Conservation (phyloP, 768 basidiomycete genomes). For the Psilocybe azurescens region DNA sequence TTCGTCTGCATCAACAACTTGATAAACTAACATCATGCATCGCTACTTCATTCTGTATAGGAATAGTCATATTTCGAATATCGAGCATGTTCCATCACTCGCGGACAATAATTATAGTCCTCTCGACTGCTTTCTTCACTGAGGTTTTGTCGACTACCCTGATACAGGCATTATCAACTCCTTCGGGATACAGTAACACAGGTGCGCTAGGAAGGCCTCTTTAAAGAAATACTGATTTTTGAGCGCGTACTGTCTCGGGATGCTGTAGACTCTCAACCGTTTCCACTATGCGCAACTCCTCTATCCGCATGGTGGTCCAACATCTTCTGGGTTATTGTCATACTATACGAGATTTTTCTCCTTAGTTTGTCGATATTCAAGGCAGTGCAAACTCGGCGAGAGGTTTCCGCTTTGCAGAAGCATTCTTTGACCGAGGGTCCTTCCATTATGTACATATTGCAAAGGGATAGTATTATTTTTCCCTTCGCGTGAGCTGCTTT, state of each 20-base stretch:
- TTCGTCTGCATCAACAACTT: not conserved
- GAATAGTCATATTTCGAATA: constrained; percentile 9
- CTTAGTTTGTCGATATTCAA: constrained; percentile 2
- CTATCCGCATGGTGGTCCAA: constrained; percentile 4
- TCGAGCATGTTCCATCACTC: constrained; percentile 11
- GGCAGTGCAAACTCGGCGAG: not conserved
- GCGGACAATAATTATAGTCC: not conserved
- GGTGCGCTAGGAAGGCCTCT: not conserved
- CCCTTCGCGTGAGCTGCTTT: constrained; percentile 1
- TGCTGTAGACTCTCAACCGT: not conserved
- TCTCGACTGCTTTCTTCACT: constrained; percentile 2
- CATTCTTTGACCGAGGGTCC: not conserved
- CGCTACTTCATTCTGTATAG: no score
- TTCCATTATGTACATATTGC: constrained; percentile 4
- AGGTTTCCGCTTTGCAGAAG: not conserved
- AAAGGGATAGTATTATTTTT: constrained; percentile 9
- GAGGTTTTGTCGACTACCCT: not conserved
- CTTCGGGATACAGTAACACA: not conserved
- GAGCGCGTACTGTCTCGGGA: not conserved
- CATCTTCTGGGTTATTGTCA: constrained; percentile 4
- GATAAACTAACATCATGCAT: no score
- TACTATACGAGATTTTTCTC: not conserved
- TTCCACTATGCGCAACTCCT: constrained; percentile 2
- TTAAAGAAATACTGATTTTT: not conserved
- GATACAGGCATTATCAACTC: not conserved